phyloP scores from a whole-genome alignment of 1,139 yeast species.

The Debaryomycetaceae sp. region DNA sequence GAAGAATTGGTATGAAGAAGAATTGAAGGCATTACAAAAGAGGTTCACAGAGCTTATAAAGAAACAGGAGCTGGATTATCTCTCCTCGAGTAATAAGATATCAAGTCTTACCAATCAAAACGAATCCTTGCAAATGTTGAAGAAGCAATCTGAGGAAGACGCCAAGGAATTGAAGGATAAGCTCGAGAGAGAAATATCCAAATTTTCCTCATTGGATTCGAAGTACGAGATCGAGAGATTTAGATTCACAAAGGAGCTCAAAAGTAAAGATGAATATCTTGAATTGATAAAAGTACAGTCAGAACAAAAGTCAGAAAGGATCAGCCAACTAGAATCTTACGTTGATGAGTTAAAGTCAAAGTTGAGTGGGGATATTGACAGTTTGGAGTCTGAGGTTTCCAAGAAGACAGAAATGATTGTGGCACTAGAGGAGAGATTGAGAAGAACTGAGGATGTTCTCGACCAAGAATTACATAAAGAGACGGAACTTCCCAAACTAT shows the following conservation, averaged over 20 bases:
- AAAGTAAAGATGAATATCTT: conserved; percentile 60
- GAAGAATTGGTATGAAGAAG: conserved; percentile 49
- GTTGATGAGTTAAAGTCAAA: conserved; percentile 40
- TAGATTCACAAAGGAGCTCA: conserved; percentile 58
- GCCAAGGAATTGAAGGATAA: conserved; percentile 19
- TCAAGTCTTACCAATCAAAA: conserved; percentile 24
- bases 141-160: conserved; percentile 10
- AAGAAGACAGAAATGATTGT: conserved; percentile 31
- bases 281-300: conserved; percentile 56
- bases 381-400: conserved; percentile 20
- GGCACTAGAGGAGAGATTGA: conserved; percentile 33
- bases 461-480: conserved; percentile 41
- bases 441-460: conserved; percentile 40
- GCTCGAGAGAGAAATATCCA: conserved; percentile 44
- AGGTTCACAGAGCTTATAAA: conserved; percentile 39
- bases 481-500: conserved; percentile 36
- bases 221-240: conserved; percentile 38
- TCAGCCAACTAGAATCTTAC: conserved; percentile 45
- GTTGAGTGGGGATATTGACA: conserved; percentile 26
- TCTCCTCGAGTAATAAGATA: conserved; percentile 27
- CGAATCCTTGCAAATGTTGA: conserved; percentile 19
- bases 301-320: conserved; percentile 42
- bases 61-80: conserved; percentile 36
- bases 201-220: conserved; percentile 27
- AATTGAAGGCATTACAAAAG: conserved; percentile 35